Percentiles rank a stretch among this genome's conserved stretches.
These are phyloP conservation scores for Cenchrus fungigraminus DNA, from an alignment of 176 grass and related monocot genomes.

Conservation along the genomic window DNA sequence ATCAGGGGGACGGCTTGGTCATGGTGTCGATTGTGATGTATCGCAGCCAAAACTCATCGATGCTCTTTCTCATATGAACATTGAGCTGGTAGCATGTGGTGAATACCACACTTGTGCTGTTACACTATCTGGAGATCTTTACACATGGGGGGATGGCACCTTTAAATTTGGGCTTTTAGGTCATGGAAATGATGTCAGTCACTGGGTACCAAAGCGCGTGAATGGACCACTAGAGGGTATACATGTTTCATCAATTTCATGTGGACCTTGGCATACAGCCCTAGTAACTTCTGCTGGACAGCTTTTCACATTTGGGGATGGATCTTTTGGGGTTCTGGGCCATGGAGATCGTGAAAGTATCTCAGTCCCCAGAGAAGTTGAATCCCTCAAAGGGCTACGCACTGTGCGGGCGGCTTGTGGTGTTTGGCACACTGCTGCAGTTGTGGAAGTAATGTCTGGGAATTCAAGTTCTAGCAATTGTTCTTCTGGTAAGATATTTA, in stretches of 20 bases:
- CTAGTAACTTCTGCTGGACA: constrained; percentile 92
- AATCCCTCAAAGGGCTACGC: constrained; percentile 92
- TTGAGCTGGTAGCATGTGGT: constrained; percentile 86
- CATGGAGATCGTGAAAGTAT: constrained; percentile 73
- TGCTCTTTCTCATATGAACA: constrained; percentile 84
- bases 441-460: constrained; percentile 94
- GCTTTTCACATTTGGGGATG: constrained; percentile 98
- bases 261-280: constrained; percentile 95
- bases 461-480: constrained; percentile 92
- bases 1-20: constrained; percentile 90
- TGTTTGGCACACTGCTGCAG: constrained; percentile 98
- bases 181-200: constrained; percentile 84
- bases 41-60: constrained; percentile 92
- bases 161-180: constrained; percentile 94
- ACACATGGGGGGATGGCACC: constrained; percentile 89
- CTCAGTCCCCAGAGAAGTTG: constrained; percentile 80
- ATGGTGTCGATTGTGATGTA: constrained; percentile 94
- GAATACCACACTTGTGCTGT: constrained; percentile 98
- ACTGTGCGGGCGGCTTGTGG: constrained; percentile 92
- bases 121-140: constrained; percentile 91
- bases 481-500: constrained; percentile 95
- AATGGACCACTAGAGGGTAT: constrained; percentile 88
- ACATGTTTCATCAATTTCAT: constrained; percentile 95
- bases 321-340: constrained; percentile 93
- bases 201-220: constrained; percentile 90